Conservation (phyloP, 768 basidiomycete species). For the Coprinopsis marcescibilis region DNA sequence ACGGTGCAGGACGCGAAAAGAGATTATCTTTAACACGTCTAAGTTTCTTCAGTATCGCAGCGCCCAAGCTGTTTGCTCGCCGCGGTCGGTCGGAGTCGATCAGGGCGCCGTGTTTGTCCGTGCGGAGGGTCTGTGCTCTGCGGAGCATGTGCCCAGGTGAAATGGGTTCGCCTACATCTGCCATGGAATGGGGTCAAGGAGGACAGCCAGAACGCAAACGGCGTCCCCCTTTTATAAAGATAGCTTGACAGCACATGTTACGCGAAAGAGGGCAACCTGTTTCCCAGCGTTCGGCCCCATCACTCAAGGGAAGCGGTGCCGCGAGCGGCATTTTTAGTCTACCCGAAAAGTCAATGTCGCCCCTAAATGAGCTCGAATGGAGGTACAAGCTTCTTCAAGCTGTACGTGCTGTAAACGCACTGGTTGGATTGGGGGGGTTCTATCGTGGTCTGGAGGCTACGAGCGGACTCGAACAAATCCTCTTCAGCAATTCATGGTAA, state of each 20-base stretch:
- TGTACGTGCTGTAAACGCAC: too few species aligned
- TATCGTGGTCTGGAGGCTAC: too few species aligned
- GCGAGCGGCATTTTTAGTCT: too few species aligned
- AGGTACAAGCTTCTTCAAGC: too few species aligned
- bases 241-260: background rate
- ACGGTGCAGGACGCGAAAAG: background rate
- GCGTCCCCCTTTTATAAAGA: background rate
- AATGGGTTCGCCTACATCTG: constrained; percentile 1
- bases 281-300: background rate
- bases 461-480: too few species aligned
- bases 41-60: background rate
- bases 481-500: too few species aligned
- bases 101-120: background rate
- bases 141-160: constrained; percentile 1
- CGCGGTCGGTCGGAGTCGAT: background rate
- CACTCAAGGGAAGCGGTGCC: too few species aligned
- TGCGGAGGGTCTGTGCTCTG: background rate
- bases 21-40: background rate
- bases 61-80: background rate
- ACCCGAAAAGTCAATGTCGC: too few species aligned
- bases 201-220: background rate
- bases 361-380: too few species aligned
- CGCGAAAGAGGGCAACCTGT: background rate
- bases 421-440: too few species aligned
- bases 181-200: background rate